Base-by-base conservation (phyloP, 2,329 filamentous ascomycete genomes). In the Herpotrichia juniperi region DNA sequence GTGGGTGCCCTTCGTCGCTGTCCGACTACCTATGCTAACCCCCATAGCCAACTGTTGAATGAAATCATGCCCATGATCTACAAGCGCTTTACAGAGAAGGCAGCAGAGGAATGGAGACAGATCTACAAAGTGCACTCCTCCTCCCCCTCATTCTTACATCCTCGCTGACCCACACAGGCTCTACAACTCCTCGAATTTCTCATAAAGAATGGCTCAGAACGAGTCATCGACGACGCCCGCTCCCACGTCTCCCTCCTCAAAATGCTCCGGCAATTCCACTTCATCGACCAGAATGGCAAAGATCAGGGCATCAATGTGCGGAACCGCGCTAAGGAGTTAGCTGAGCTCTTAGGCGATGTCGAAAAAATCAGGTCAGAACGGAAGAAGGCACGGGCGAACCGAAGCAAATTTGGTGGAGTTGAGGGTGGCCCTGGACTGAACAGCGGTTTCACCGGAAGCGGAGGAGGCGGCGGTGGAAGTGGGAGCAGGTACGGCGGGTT, bases 61-160 rank as follows among this genome's bases (percentile, higher is more conserved):
- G 94, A 99, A 76, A 97, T 99, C 73, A 99, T 99, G 94, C 94
- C 94, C 61, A 94, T 99, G 91, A 96, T 99, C 71, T 99, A 99
- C 81, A 94, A 96, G 70, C 90, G 94, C 60, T 99, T 99, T 76
- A 99, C 94, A 55, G 94, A 99, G 74, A 99, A 99, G 81, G 84
- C 92, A 7, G 93, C 94, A 50, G 94, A 99, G 74, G 94, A 99
- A 78, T 99, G 94, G 94, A 86, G 94, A 62, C 94, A 99, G 76
- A 99, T 99, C 71, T 99, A 99, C 84, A 99, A 99, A 81, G 89
- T 91, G 56, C 67, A 51, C 54, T 12, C 43, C 10, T 40, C n/a
- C 17, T 10, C 39, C 17, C 9, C 39, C 34, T 17, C 42, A 43
- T 32, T 24, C 17, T 26, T 17, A 14, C 2, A 8, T 6, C 7